Evolutionary conservation across 2,329 filamentous ascomycete genomes (phyloP), one percentile per base, ranked within the genome.

Genomic region (Ophioceras dolichostomum): DNA sequence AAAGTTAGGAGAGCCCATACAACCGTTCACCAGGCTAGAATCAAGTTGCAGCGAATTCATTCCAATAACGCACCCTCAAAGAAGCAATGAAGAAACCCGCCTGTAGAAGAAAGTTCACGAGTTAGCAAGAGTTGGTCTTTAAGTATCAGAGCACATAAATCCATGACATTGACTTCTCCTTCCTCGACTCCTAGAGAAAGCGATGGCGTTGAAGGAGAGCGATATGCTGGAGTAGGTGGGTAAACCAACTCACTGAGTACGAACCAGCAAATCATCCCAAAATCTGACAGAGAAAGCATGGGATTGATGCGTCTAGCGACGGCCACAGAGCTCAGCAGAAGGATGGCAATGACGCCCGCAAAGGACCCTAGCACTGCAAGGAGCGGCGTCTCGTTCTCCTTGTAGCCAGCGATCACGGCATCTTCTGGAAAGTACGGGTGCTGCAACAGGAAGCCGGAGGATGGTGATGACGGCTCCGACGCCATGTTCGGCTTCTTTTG

Each of bases 41-140:
- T 14, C 20, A 3, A 16, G 24, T 22, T n/a, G n/a, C n/a, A n/a
- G n/a, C n/a, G n/a, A n/a, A n/a, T n/a, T n/a, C n/a, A n/a, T n/a
- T n/a, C n/a, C n/a, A n/a, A 9, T 17, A 16, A 40, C 54, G 43
- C 45, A 75, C 81, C 83, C 62, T 94, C 86, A 55, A 94, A 94
- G 51, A 82, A 78, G 39, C 81, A 68, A 59, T 94, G 87, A 27
- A 94, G 65, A 46, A 70, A 75, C 2, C 75, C 77, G 47, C 73
- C 75, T 79, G 36, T 3, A 35, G 16, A 24, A 36, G 14, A 19
- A 22, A 14, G 10, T 19, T 18, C 3, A 10, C 8, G 14, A 2
- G 17, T 36, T 10, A 36, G n/a, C n/a, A n/a, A n/a, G n/a, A n/a
- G n/a, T n/a, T n/a, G n/a, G n/a, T n/a, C n/a, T n/a, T n/a, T n/a